Evolutionary conservation across 1,284 basidiomycete genomes (phyloP).

Genomic region (Moniliophthora roreri): DNA sequence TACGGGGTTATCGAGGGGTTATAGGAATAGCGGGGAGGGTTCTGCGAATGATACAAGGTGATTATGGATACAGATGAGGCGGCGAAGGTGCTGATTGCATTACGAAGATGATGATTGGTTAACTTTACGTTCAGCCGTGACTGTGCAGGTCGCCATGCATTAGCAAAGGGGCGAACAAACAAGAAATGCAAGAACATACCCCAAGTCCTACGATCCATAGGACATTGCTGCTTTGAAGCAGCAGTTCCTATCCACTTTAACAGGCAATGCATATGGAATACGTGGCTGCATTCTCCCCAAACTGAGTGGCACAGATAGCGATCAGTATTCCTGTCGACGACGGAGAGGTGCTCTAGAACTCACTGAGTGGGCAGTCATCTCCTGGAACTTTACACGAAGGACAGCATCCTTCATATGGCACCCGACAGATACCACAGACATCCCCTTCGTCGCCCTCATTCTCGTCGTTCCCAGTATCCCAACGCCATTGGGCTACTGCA

Average conservation of each 20-base stretch:
- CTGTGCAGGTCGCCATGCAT: conserved; percentile 17
- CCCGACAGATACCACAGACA: conserved; percentile 92
- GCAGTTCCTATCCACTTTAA: conserved; percentile 91
- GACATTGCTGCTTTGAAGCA: conserved; percentile 88
- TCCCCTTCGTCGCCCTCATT: conserved; percentile 76
- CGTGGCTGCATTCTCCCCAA: conserved; percentile 94
- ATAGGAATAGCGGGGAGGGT: too few species aligned
- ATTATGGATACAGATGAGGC: conserved; percentile 1
- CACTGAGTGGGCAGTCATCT: conserved; percentile 95
- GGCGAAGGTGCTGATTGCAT: too few species aligned
- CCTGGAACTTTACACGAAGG: conserved; percentile 93
- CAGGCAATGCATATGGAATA: conserved; percentile 95
- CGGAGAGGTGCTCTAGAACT: conserved; percentile 29
- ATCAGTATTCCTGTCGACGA: neutral
- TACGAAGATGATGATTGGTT: neutral
- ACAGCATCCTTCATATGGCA: conserved; percentile 90
- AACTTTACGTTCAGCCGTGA: conserved; percentile 32
- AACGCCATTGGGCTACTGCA: conserved; percentile 85
- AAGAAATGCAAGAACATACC: conserved; percentile 51
- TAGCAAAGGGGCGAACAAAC: neutral
- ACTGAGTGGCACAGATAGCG: conserved; percentile 48
- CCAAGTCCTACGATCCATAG: conserved; percentile 92
- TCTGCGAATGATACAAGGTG: neutral
- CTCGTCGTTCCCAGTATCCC: conserved; percentile 70
- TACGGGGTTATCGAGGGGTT: neutral